Evolutionary conservation across 345 rosid genomes (phyloP).

Genomic region (Theobroma cacao): DNA sequence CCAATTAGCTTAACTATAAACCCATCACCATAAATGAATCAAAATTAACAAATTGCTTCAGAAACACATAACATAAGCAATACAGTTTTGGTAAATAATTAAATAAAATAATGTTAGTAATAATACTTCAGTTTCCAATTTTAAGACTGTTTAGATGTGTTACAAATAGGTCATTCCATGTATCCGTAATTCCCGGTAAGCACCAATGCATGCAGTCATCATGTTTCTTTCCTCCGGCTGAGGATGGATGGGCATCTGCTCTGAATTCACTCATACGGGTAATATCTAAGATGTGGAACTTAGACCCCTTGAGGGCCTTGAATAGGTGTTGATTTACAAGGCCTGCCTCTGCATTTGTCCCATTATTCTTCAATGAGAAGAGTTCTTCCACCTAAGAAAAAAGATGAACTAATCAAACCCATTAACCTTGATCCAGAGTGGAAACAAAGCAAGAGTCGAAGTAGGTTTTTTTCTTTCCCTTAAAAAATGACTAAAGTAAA

Average conservation of each 20-base stretch:
- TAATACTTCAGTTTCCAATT: constrained; percentile 16
- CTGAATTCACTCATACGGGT: constrained; percentile 85
- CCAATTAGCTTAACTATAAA: no score
- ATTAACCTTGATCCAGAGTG: background rate
- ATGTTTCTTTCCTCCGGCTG: constrained; percentile 73
- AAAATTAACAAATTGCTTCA: background rate
- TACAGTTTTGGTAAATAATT: background rate
- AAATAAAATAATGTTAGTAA: background rate
- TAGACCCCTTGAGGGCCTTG: constrained; percentile 46
- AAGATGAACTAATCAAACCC: background rate
- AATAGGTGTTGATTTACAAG: constrained; percentile 63
- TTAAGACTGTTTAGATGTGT: constrained; percentile 31
- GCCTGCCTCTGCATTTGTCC: constrained; percentile 76
- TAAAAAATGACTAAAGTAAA: background rate
- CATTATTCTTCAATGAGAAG: constrained; percentile 59
- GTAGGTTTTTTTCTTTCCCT: background rate
- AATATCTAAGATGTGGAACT: constrained; percentile 66
- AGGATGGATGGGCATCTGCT: constrained; percentile 89
- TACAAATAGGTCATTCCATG: constrained; percentile 76
- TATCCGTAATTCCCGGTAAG: constrained; percentile 83
- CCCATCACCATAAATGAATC: background rate
- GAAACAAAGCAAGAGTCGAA: background rate
- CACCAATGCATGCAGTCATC: constrained; percentile 99
- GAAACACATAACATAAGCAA: background rate
- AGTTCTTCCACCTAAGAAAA: constrained; percentile 64